Conservation (phyloP, 495 filamentous ascomycete genomes). For the Glutinoglossum americanum region DNA sequence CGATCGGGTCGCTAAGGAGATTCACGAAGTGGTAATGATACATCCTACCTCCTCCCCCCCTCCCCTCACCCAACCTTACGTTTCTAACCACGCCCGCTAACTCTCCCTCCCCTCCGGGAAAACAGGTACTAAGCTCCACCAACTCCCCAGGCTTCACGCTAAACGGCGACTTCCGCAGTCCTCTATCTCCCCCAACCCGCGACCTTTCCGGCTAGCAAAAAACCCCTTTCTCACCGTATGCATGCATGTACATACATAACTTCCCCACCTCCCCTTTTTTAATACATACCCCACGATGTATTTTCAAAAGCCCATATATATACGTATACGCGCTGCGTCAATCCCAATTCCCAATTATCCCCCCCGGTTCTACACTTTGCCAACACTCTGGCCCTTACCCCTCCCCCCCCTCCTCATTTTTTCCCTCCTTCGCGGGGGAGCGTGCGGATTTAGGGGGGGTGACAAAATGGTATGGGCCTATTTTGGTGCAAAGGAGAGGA, state of each 20-base stretch:
- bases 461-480: neutral
- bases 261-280: no score
- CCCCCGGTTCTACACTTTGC: neutral
- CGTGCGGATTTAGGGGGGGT: no score
- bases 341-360: no score
- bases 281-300: no score
- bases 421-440: no score
- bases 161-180: conserved; percentile 48
- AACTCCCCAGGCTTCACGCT: conserved; percentile 69
- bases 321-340: no score
- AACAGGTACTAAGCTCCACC: conserved; percentile 69
- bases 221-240: conserved; percentile 4
- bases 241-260: neutral
- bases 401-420: neutral
- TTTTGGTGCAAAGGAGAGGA: conserved; percentile 1
- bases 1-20: conserved; percentile 52
- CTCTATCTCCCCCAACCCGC: conserved; percentile 30
- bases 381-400: conserved; percentile 13
- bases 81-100: no score
- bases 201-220: conserved; percentile 29
- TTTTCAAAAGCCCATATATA: no score
- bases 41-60: conserved; percentile 11
- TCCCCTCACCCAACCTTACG: no score
- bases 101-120: no score
- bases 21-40: conserved; percentile 73